Conservation (phyloP, 768 basidiomycete species). For the Porphyrellus cyaneotinctus region DNA sequence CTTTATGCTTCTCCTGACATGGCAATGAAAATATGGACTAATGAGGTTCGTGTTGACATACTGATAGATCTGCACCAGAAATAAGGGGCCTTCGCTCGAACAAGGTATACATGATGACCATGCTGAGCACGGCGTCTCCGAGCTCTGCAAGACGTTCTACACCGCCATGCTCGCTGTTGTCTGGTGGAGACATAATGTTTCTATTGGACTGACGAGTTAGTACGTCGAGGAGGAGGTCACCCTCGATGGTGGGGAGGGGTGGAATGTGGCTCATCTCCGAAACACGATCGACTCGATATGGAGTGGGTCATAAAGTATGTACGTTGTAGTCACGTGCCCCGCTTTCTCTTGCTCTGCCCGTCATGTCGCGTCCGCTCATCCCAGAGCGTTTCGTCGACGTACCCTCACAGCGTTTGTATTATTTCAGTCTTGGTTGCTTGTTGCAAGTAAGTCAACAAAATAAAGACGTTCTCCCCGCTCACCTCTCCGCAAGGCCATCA, state of each 20-base stretch:
- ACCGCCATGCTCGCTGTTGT: constrained; percentile 50
- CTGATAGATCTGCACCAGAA: constrained; percentile 40
- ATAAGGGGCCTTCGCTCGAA: constrained; percentile 45
- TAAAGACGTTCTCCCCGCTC: not conserved
- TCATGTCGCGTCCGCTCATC: constrained; percentile 49
- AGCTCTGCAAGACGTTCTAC: constrained; percentile 56
- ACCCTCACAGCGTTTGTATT: constrained; percentile 77
- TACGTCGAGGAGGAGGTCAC: constrained; percentile 56
- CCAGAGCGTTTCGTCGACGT: constrained; percentile 70
- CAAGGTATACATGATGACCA: constrained; percentile 48
- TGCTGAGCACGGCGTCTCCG: constrained; percentile 49
- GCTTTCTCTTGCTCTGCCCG: constrained; percentile 1
- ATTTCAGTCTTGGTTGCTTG: constrained; percentile 68
- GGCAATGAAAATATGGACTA: not conserved
- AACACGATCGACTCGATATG: constrained; percentile 8
- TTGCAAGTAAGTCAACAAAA: constrained; percentile 54
- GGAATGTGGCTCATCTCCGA: constrained; percentile 35
- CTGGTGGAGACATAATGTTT: constrained; percentile 26
- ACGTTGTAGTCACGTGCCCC: constrained; percentile 16
- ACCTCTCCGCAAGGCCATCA: constrained; percentile 54
- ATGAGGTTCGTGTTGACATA: constrained; percentile 26
- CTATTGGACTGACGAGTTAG: constrained; percentile 48
- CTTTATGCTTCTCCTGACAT: constrained; percentile 21
- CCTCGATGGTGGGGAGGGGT: constrained; percentile 52
- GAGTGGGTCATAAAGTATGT: not conserved